Evolutionary conservation across 805 yeast species (phyloP).

Genomic region (Alloascoidea africana): DNA sequence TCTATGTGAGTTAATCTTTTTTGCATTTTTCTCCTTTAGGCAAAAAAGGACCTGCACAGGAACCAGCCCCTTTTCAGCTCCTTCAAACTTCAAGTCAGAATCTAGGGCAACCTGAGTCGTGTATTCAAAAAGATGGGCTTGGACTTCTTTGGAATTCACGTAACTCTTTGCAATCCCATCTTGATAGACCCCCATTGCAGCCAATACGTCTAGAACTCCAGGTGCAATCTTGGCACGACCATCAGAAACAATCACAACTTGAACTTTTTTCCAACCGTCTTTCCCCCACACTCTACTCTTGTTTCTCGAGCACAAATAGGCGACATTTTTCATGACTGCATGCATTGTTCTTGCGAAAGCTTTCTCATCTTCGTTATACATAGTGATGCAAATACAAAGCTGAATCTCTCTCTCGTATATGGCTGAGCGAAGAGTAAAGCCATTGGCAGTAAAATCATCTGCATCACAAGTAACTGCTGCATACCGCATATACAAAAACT

Average conservation of each 20-base stretch:
- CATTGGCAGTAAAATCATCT: conserved; percentile 62
- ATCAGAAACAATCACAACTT: conserved; percentile 82
- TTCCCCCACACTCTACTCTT: conserved; percentile 89
- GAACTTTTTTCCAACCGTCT: conserved; percentile 94
- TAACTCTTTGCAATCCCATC: conserved; percentile 93
- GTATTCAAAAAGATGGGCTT: conserved; percentile 89
- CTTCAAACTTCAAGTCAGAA: conserved; percentile 76
- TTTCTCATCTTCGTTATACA: conserved; percentile 92
- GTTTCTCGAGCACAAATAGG: conserved; percentile 69
- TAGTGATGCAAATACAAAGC: conserved; percentile 81
- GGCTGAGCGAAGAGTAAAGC: conserved; percentile 77
- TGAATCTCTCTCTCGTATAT: conserved; percentile 87
- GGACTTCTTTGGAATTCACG: conserved; percentile 83
- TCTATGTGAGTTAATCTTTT: conserved; percentile 93
- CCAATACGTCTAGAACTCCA: conserved; percentile 73
- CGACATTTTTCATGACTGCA: conserved; percentile 83
- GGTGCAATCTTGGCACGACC: conserved; percentile 84
- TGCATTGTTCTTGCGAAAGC: conserved; percentile 89
- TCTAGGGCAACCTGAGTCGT: conserved; percentile 92
- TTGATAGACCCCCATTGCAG: conserved; percentile 94
- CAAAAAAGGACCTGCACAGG: conserved; percentile 94
- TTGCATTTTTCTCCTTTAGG: conserved; percentile 80
- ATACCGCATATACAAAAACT: conserved; percentile 90
- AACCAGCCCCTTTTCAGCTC: conserved; percentile 77
- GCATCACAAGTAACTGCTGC: conserved; percentile 95